Conservation (phyloP, 1,284 basidiomycete species). For the Singerocomus inundabilis region DNA sequence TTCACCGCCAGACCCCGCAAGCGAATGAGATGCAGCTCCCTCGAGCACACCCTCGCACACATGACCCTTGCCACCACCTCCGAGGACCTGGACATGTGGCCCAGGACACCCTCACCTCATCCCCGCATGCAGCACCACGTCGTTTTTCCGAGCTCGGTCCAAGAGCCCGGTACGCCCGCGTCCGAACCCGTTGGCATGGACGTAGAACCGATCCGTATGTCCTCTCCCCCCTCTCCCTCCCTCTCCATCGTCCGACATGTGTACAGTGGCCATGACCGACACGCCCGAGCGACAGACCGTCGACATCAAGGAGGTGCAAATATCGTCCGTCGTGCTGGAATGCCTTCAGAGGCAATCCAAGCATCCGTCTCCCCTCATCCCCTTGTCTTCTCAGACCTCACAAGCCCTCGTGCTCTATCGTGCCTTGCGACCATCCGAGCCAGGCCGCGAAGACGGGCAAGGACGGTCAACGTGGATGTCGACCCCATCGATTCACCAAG, state of each 20-base stretch:
- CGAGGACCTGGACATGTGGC: conserved; percentile 19
- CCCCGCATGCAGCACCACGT: conserved; percentile 21
- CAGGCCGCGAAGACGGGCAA: background rate
- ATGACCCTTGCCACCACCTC: conserved; percentile 35
- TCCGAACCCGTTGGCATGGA: conserved; percentile 63
- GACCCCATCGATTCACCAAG: conserved; percentile 25
- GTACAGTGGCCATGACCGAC: conserved; percentile 1
- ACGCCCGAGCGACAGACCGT: no score
- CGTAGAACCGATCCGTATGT: conserved; percentile 46
- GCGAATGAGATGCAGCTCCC: conserved; percentile 46
- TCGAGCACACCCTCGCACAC: conserved; percentile 59
- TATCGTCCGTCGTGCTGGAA: conserved; percentile 47
- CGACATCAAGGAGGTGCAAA: conserved; percentile 28
- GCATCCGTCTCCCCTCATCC: conserved; percentile 16
- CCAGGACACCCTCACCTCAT: background rate
- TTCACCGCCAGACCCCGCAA: conserved; percentile 37
- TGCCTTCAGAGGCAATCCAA: conserved; percentile 38
- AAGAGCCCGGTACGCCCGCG: conserved; percentile 40
- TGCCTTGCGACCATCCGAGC: conserved; percentile 37
- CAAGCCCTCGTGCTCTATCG: conserved; percentile 61
- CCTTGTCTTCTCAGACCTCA: conserved; percentile 28
- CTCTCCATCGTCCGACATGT: background rate
- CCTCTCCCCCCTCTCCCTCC: background rate
- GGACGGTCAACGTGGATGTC: background rate
- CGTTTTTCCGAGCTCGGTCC: conserved; percentile 41